Base-by-base conservation (phyloP, 2,329 filamentous ascomycete species). In the Calonectria pauciramosa region DNA sequence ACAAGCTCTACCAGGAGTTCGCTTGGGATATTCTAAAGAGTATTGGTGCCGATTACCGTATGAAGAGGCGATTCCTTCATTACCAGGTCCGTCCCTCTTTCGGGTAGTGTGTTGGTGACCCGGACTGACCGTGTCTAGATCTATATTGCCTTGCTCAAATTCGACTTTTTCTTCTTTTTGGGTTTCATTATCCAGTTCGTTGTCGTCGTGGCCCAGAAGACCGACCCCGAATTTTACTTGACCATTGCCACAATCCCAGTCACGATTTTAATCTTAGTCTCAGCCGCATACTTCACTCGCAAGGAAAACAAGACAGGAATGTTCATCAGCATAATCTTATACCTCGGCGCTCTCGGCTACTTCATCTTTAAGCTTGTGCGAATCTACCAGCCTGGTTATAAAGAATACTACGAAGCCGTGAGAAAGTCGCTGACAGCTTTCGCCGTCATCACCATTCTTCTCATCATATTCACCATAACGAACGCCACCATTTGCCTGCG, bases 161-260 rank as follows among this genome's bases (percentile, higher is more conserved):
- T 99, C 85, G 97, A 99, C 87, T 99, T 99, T 86, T 99, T 99
- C 92, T 99, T 99, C 89, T 99, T 99, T 90, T 92, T 99, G 67
- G 97, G 96, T 69, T 99, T 99, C 85, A 99, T 97, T 10, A 95
- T 99, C 63, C 97, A 99, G 83, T 99, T 99, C 86, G 91, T 99
- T 70, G 96, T 99, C 80, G 94, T 99, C 73, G 96, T 99, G 73
- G 93, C 91, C 60, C 88, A 89, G 59, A 90, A 88, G 74, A 90
- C 90, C 60, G 91, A 93, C 75, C 88, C 92, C 80, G 97, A 99
- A 85, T 95, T 97, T 80, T 94, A 91, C 70, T 89, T 99, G 68
- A 99, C 97, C 10, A 93, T 97, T 60, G 94, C 93, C 76, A 97
- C 96, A 34, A 94, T 99, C 70, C 96, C 96, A 34, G 90, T 99